Conservation (phyloP, 1,139 yeast genomes). For the Kodamaea ohmeri region DNA sequence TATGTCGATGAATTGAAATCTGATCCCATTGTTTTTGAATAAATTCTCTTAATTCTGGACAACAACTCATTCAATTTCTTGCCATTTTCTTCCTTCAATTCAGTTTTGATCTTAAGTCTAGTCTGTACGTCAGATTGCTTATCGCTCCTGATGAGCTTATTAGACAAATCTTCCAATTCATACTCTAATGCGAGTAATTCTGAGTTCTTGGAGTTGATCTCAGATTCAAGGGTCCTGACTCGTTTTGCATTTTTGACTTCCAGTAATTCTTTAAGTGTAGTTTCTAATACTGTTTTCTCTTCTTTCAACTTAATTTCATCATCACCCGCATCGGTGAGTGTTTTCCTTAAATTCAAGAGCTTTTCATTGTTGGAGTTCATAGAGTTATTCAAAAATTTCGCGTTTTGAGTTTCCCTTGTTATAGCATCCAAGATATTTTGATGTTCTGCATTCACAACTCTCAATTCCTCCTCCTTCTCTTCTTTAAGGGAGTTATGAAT, state of each 20-base stretch:
- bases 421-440: slow-evolving; percentile 32
- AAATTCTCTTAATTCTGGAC: slow-evolving; percentile 16
- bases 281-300: slow-evolving; percentile 35
- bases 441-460: slow-evolving; percentile 4
- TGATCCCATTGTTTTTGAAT: slow-evolving; percentile 17
- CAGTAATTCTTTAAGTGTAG: slow-evolving; percentile 30
- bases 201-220: slow-evolving; percentile 40
- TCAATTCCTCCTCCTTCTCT: slow-evolving; percentile 12
- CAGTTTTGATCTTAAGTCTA: slow-evolving; percentile 15
- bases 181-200: slow-evolving; percentile 45
- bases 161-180: slow-evolving; percentile 53
- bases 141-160: slow-evolving; percentile 49
- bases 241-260: slow-evolving; percentile 27
- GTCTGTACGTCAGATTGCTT: slow-evolving; percentile 52
- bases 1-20: slow-evolving; percentile 25
- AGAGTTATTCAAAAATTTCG: slow-evolving; percentile 35
- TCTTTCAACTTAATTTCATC: slow-evolving; percentile 42
- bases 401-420: slow-evolving; percentile 42
- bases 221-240: slow-evolving; percentile 28
- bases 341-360: slow-evolving; percentile 31
- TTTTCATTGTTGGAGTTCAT: slow-evolving; percentile 29
- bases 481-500: slow-evolving; percentile 6
- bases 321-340: slow-evolving; percentile 33
- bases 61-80: slow-evolving; percentile 23
- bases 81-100: slow-evolving; percentile 14